Evolutionary conservation across 2,329 filamentous ascomycete species (phyloP).

Genomic region (Plenodomus tracheiphilus): DNA sequence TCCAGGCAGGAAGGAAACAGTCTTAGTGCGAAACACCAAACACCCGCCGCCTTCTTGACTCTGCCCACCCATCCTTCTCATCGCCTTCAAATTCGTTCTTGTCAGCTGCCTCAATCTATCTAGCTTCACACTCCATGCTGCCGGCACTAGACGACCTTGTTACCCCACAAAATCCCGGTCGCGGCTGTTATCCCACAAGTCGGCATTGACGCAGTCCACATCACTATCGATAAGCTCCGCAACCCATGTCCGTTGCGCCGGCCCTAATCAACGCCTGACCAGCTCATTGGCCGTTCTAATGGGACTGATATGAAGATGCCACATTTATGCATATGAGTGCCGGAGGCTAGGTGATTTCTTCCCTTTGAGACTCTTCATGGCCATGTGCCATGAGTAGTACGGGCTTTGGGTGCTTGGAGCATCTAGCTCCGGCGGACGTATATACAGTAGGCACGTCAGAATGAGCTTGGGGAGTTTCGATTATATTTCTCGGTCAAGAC

Average conservation of each 20-base stretch:
- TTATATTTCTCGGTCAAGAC: background rate
- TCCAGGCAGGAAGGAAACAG: too few relatives aligned
- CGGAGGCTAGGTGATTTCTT: constrained; percentile 16
- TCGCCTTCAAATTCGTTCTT: too few relatives aligned
- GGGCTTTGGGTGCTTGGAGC: background rate
- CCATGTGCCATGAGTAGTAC: constrained; percentile 8
- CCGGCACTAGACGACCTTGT: constrained; percentile 5
- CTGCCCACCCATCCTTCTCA: too few relatives aligned
- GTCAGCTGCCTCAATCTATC: too few relatives aligned
- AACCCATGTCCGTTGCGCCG: constrained; percentile 19
- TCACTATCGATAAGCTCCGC: constrained; percentile 29
- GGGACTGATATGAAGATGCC: constrained; percentile 25
- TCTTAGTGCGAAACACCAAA: too few relatives aligned
- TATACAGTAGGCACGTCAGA: constrained; percentile 11
- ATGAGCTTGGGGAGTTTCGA: background rate
- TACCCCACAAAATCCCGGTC: constrained; percentile 14
- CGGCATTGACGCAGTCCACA: constrained; percentile 1
- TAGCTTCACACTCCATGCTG: constrained; percentile 2
- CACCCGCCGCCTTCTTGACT: too few relatives aligned
- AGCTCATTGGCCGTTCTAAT: constrained; percentile 18
- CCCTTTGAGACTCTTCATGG: constrained; percentile 4
- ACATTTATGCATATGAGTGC: constrained; percentile 10
- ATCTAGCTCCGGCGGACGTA: background rate
- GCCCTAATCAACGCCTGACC: constrained; percentile 14
- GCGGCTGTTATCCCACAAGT: background rate